These are phyloP conservation scores for Tylopilus rubrobrunneus DNA, from an alignment of 768 basidiomycete genomes.

Conservation along the genomic window DNA sequence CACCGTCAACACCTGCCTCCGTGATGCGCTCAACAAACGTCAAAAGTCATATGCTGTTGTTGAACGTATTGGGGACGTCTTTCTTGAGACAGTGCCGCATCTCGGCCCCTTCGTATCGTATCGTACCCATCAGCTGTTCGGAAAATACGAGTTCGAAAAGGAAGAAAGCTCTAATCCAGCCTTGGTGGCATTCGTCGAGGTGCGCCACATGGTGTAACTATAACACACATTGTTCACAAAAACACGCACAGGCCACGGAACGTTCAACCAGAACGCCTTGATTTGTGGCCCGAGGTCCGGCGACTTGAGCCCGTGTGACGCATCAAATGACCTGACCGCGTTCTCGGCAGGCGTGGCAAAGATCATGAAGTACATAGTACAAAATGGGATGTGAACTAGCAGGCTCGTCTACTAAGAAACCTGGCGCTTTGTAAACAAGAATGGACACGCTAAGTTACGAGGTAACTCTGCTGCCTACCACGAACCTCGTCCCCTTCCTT, in stretches of 20 bases:
- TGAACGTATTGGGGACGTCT: slow-evolving; percentile 85
- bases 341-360: too few relatives aligned
- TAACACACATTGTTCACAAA: not conserved
- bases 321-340: too few relatives aligned
- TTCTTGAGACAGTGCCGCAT: slow-evolving; percentile 80
- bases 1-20: slow-evolving; percentile 83
- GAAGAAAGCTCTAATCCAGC: slow-evolving; percentile 91
- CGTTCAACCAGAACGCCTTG: slow-evolving; percentile 32
- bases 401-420: too few relatives aligned
- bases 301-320: too few relatives aligned
- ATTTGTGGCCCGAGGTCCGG: too few relatives aligned
- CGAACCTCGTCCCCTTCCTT: too few relatives aligned
- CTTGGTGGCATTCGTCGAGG: slow-evolving; percentile 95
- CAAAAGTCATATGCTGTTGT: slow-evolving; percentile 96
- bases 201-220: slow-evolving; percentile 29
- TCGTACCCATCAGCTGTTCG: slow-evolving; percentile 94
- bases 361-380: too few relatives aligned
- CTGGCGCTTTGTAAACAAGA: too few relatives aligned
- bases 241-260: slow-evolving; percentile 65
- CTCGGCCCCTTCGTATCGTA: slow-evolving; percentile 94
- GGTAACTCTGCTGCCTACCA: too few relatives aligned
- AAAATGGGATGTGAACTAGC: too few relatives aligned
- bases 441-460: too few relatives aligned
- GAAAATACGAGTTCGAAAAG: slow-evolving; percentile 99
- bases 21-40: slow-evolving; percentile 90